Percentiles rank a stretch among this genome's conserved stretches.
Evolutionary conservation across 805 yeast species (phyloP).

Genomic region (Pichia paraexigua): DNA sequence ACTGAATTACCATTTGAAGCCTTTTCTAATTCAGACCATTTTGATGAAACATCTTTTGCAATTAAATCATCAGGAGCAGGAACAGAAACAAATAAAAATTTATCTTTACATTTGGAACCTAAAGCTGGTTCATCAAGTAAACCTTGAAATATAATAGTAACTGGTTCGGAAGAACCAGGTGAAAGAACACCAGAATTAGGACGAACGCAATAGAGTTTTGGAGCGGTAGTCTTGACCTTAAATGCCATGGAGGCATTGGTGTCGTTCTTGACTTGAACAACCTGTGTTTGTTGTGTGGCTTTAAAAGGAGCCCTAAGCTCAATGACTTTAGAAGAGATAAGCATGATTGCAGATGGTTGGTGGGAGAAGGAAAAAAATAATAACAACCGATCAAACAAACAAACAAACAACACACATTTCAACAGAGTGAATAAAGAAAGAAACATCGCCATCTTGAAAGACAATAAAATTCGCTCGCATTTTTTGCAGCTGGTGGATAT

Average conservation of each 20-base stretch:
- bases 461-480: not conserved
- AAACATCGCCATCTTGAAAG: not conserved
- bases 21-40: conserved; percentile 71
- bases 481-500: not conserved
- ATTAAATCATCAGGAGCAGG: conserved; percentile 59
- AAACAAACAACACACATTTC: not conserved
- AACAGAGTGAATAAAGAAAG: not conserved
- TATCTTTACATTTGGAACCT: conserved; percentile 79
- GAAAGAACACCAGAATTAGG: conserved; percentile 81
- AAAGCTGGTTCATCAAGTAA: conserved; percentile 64
- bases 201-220: conserved; percentile 88
- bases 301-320: conserved; percentile 54
- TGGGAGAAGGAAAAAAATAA: not conserved
- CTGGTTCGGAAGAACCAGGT: conserved; percentile 66
- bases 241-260: conserved; percentile 57
- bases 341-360: not conserved
- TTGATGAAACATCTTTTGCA: conserved; percentile 50
- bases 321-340: not conserved
- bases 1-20: conserved; percentile 28
- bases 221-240: conserved; percentile 97
- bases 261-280: conserved; percentile 50
- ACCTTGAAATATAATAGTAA: conserved; percentile 82
- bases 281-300: conserved; percentile 53
- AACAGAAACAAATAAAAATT: conserved; percentile 80
- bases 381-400: not conserved